Evolutionary conservation across 1,139 yeast species (phyloP).

Genomic region (Petasospora fabianii): DNA sequence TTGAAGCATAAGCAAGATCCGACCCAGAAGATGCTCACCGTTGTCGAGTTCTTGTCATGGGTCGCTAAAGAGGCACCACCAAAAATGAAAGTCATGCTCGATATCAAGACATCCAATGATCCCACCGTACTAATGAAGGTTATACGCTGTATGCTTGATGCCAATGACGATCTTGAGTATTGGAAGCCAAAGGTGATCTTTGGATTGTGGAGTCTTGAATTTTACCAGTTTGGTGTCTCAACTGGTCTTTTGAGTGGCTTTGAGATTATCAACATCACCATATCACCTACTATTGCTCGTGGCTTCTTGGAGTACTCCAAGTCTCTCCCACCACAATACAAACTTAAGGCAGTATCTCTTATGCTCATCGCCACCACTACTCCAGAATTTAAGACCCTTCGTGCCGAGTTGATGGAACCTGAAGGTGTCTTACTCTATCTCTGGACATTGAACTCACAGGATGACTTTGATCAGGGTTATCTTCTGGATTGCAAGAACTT

Average conservation of each 20-base stretch:
- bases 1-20: constrained; percentile 54
- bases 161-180: constrained; percentile 48
- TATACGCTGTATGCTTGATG: constrained; percentile 44
- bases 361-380: constrained; percentile 40
- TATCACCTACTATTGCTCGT: constrained; percentile 38
- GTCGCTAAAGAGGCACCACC: constrained; percentile 32
- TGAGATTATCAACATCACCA: constrained; percentile 50
- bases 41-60: constrained; percentile 60
- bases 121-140: constrained; percentile 53
- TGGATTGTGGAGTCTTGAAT: constrained; percentile 78
- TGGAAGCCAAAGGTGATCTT: constrained; percentile 71
- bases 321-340: constrained; percentile 33
- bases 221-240: constrained; percentile 48
- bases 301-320: constrained; percentile 32
- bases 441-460: constrained; percentile 71
- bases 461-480: constrained; percentile 16
- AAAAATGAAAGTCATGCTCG: constrained; percentile 55
- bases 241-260: constrained; percentile 40
- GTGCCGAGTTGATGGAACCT: constrained; percentile 34
- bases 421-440: constrained; percentile 56
- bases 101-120: constrained; percentile 72
- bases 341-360: constrained; percentile 42
- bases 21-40: constrained; percentile 55
- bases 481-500: constrained; percentile 18
- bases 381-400: constrained; percentile 35